Conservation (phyloP, 2,329 filamentous ascomycete genomes). For the Rhexocercosporidium sp. region DNA sequence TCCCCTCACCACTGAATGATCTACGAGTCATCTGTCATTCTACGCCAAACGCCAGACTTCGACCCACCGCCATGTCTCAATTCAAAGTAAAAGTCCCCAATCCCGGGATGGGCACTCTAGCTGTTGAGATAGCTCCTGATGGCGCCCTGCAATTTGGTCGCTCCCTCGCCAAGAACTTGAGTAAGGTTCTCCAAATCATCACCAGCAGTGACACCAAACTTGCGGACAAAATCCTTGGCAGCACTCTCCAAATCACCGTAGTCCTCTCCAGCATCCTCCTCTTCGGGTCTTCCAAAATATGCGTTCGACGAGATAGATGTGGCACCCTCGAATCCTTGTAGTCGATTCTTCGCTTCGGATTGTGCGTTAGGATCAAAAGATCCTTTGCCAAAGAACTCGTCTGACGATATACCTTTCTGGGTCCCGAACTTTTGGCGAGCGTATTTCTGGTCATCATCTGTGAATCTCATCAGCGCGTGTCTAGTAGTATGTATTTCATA, state of each 20-base stretch:
- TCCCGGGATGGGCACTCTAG: slow-evolving; percentile 42
- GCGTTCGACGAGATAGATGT: slow-evolving; percentile 93
- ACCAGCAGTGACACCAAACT: slow-evolving; percentile 92
- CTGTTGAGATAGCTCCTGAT: slow-evolving; percentile 68
- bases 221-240: slow-evolving; percentile 93
- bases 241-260: slow-evolving; percentile 93
- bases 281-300: slow-evolving; percentile 94
- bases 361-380: slow-evolving; percentile 80
- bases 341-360: slow-evolving; percentile 82
- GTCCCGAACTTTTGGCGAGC: slow-evolving; percentile 86
- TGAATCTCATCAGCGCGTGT: slow-evolving; percentile 35
- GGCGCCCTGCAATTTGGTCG: slow-evolving; percentile 79
- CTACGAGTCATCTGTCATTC: background rate
- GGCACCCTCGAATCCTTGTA: slow-evolving; percentile 93
- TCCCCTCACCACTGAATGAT: background rate
- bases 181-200: slow-evolving; percentile 94
- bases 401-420: slow-evolving; percentile 96
- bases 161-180: slow-evolving; percentile 83
- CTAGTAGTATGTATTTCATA: background rate
- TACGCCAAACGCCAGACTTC: slow-evolving; percentile 24
- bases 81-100: background rate
- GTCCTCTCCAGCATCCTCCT: slow-evolving; percentile 73
- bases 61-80: slow-evolving; percentile 8
- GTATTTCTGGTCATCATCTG: slow-evolving; percentile 80
- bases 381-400: slow-evolving; percentile 97